These are phyloP conservation scores for Suzukiozyma palmioleophila DNA, from an alignment of 1,139 yeast genomes.

Conservation along the genomic window DNA sequence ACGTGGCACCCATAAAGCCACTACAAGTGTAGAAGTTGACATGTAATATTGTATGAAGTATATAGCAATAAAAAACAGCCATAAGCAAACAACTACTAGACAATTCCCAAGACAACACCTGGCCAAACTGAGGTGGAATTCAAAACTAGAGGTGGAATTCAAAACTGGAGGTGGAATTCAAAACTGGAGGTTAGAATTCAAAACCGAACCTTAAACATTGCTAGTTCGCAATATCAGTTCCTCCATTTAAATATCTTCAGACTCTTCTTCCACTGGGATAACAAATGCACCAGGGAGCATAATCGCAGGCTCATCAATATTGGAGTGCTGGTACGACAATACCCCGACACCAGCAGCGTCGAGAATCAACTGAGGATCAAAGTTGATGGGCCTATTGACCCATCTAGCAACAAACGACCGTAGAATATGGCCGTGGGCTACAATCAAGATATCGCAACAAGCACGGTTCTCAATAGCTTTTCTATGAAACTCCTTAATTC, in stretches of 20 bases:
- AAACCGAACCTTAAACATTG: too few relatives aligned
- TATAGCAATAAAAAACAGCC: slow-evolving; percentile 1
- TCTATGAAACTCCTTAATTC: slow-evolving; percentile 59
- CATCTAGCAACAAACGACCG: slow-evolving; percentile 88
- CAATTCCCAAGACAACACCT: too few relatives aligned
- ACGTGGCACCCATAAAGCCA: not conserved
- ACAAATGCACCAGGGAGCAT: slow-evolving; percentile 75
- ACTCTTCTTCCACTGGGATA: slow-evolving; percentile 55
- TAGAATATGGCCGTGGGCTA: slow-evolving; percentile 91
- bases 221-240: too few relatives aligned
- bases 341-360: slow-evolving; percentile 98
- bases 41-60: not conserved
- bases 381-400: slow-evolving; percentile 56
- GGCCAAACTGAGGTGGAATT: too few relatives aligned
- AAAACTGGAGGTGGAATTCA: too few relatives aligned
- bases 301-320: slow-evolving; percentile 81
- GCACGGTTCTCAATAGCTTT: slow-evolving; percentile 50
- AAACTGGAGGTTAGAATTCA: too few relatives aligned
- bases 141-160: too few relatives aligned
- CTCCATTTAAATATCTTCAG: slow-evolving; percentile 22
- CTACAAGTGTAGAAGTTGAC: not conserved
- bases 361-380: slow-evolving; percentile 74
- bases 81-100: too few relatives aligned
- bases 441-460: slow-evolving; percentile 70
- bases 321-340: slow-evolving; percentile 82